Conservation (phyloP, 352 stramenopile genomes). For the Halophytophthora polymorphica region DNA sequence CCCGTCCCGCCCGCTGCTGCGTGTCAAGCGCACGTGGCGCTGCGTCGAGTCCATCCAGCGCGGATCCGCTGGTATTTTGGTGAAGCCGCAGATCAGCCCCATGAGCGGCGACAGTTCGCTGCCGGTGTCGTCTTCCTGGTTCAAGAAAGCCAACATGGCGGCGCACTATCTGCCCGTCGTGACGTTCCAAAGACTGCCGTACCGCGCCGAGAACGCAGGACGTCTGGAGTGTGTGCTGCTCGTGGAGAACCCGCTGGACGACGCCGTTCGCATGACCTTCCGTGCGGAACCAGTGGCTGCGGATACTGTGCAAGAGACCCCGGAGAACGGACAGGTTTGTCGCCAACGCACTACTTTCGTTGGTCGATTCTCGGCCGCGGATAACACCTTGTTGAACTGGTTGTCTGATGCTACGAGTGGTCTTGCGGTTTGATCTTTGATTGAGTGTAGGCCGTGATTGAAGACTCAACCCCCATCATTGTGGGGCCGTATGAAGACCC, state of each 20-base stretch:
- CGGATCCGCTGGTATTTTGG: conserved; percentile 76
- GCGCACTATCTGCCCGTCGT: conserved; percentile 75
- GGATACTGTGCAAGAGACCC: background rate
- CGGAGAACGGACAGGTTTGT: conserved; percentile 33
- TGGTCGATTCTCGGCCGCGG: background rate
- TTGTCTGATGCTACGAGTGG: conserved; percentile 1
- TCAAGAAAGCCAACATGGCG: conserved; percentile 83
- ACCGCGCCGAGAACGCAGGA: conserved; percentile 11
- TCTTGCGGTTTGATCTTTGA: conserved; percentile 5
- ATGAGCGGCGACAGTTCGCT: conserved; percentile 88
- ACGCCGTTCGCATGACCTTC: conserved; percentile 63
- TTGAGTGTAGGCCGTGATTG: conserved; percentile 31
- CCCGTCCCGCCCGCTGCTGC: conserved; percentile 63
- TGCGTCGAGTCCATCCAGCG: conserved; percentile 82
- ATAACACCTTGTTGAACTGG: background rate
- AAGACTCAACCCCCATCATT: conserved; percentile 59
- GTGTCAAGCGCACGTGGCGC: conserved; percentile 81
- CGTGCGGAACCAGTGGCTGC: conserved; percentile 6
- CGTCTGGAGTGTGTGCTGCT: conserved; percentile 54
- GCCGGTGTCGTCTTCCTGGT: conserved; percentile 72
- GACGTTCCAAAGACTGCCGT: conserved; percentile 62
- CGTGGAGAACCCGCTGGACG: conserved; percentile 82
- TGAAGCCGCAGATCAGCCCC: conserved; percentile 90
- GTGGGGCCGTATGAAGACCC: conserved; percentile 82
- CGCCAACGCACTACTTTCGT: background rate